Evolutionary conservation across 371 early-diverging fungal species (phyloP).

Genomic region (Chytridium lagenaria): DNA sequence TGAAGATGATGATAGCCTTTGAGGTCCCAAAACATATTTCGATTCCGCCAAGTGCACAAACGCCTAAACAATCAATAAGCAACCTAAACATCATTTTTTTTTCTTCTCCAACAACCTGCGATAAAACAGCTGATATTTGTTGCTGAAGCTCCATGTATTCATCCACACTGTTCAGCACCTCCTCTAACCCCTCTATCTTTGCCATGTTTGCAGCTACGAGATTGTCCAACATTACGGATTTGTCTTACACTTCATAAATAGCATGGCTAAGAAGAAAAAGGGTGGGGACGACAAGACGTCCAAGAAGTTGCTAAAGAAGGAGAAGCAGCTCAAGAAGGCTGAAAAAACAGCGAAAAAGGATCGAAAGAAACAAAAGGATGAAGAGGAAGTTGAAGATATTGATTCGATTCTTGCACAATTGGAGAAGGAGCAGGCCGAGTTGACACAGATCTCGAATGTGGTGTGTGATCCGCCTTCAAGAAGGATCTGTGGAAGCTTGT

Average conservation of each 20-base stretch:
- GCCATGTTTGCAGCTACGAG: too few species aligned
- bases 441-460: constrained; percentile 24
- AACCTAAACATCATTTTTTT: background rate
- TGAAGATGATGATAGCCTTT: background rate
- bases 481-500: constrained; percentile 61
- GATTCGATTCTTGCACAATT: constrained; percentile 65
- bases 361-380: constrained; percentile 42
- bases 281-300: constrained; percentile 23
- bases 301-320: constrained; percentile 33
- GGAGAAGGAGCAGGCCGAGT: constrained; percentile 49
- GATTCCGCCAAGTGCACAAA: constrained; percentile 31
- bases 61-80: constrained; percentile 8
- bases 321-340: constrained; percentile 57
- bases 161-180: background rate
- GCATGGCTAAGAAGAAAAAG: constrained; percentile 32
- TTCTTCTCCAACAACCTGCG: background rate
- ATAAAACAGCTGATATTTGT: background rate
- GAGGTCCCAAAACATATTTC: constrained; percentile 31
- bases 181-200: background rate
- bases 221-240: background rate
- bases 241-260: too few species aligned
- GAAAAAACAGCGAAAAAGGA: constrained; percentile 41
- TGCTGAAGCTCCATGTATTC: constrained; percentile 1
- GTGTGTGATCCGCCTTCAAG: constrained; percentile 58
- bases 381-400: constrained; percentile 66